Evolutionary conservation across 208 protist genomes (phyloP).

Genomic region (Acanthamoeba triangularis): DNA sequence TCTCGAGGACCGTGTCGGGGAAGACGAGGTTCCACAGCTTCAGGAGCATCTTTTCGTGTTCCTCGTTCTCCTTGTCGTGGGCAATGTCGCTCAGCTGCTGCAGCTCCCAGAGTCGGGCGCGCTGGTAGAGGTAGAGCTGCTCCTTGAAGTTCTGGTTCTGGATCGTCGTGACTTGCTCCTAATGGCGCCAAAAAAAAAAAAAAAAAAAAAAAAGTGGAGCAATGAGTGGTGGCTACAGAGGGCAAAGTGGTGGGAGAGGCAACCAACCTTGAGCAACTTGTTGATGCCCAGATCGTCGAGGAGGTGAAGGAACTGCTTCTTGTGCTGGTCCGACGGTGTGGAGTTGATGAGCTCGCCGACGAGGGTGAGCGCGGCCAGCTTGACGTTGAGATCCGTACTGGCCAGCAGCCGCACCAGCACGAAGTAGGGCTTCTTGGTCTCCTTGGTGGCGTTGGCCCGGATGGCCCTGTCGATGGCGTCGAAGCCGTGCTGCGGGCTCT

Average conservation of each 20-base stretch:
- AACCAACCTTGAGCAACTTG: constrained; percentile 43
- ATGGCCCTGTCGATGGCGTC: constrained; percentile 54
- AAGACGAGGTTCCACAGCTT: constrained; percentile 50
- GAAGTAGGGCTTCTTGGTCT: constrained; percentile 73
- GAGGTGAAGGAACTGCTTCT: constrained; percentile 66
- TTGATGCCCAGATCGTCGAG: constrained; percentile 70
- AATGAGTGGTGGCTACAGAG: neutral
- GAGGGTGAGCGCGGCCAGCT: constrained; percentile 35
- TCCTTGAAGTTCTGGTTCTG: constrained; percentile 62
- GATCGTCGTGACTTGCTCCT: constrained; percentile 69
- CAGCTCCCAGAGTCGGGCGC: constrained; percentile 62
- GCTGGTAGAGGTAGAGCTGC: constrained; percentile 70
- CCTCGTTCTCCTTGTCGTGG: constrained; percentile 71
- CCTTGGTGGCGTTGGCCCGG: constrained; percentile 37
- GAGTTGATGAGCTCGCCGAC: constrained; percentile 46
- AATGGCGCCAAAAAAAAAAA: neutral
- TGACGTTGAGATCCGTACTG: constrained; percentile 73
- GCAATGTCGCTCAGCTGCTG: constrained; percentile 39
- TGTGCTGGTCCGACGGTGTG: constrained; percentile 7
- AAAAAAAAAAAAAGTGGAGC: neutral
- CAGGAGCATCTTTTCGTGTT: constrained; percentile 69
- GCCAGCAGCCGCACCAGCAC: constrained; percentile 42
- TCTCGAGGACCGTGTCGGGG: constrained; percentile 55
- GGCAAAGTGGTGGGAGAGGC: neutral
- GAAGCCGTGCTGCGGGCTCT: constrained; percentile 47